Base-by-base conservation (phyloP, 306 rosid genomes). In the Fragaria vesca region DNA sequence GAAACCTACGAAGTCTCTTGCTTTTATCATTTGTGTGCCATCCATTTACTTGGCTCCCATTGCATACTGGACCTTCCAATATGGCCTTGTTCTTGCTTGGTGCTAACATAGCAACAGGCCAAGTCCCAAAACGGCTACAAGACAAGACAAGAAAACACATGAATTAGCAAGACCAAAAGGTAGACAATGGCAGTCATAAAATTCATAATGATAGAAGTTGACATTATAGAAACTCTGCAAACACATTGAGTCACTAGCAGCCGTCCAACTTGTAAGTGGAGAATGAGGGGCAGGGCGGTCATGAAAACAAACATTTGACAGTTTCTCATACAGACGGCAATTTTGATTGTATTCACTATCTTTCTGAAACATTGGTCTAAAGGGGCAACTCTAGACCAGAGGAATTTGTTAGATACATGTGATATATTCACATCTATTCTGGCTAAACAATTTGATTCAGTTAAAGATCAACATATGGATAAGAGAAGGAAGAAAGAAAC, bases 71-170 rank as follows among this genome's bases (percentile, higher is more conserved):
- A 82, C 99, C 99, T 89, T 96, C 99, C 86, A 93, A 86, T 82
- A 96, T 82, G 61, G 98, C 98, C 88, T 93, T 96, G 88, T 96
- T 96, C 85, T 96, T 96, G 89, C 89, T 91, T 79, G 86, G 97
- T 30, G 93, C 90, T 71, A 96, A 97, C 98, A 96, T 93, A 21
- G 99, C 99, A 67, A 93, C 94, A 24, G 99, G 99, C 99, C 99
- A 96, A 77, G 96, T 91, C 63, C 99, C 98, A 72, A 96, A 90
- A 57, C 91, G 96, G 73, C 99, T 96, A 73, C 7, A 87, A 85
- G 76, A 77, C 66, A 69, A 80, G 67, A 32, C 51, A 69, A 79
- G 72, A 63, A 48, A 74, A 79, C 68, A 74, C 84, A 67, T 80
- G 72, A 78, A 79, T 71, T 16, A 65, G 46, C 46, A 81, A 51